These are phyloP conservation scores for Vicia sativa DNA, from an alignment of 306 rosid genomes.

Conservation along the genomic window DNA sequence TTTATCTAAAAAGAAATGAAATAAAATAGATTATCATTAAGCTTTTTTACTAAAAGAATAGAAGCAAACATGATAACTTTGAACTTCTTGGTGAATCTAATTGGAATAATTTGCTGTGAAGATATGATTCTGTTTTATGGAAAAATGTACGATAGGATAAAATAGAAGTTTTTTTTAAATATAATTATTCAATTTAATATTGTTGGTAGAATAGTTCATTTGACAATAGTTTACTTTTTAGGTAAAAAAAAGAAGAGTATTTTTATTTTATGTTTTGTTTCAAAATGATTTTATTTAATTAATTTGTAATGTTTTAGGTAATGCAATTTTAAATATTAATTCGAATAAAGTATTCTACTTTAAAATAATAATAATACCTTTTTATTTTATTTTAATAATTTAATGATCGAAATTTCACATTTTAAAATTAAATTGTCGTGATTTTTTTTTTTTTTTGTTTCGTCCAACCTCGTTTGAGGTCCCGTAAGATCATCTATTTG, in stretches of 20 bases:
- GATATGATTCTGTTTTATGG: not conserved
- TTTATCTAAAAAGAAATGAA: not conserved
- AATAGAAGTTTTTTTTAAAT: not conserved
- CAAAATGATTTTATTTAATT: too few relatives aligned
- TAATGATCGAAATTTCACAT: too few relatives aligned
- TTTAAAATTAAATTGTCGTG: too few relatives aligned
- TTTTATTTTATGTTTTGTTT: not conserved
- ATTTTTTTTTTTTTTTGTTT: too few relatives aligned
- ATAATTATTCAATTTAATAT: not conserved
- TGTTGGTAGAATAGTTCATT: not conserved
- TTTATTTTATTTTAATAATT: too few relatives aligned
- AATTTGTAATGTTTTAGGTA: too few relatives aligned
- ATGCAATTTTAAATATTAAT: too few relatives aligned
- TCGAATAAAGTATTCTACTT: too few relatives aligned
- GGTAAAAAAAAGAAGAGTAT: not conserved
- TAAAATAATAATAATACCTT: too few relatives aligned
- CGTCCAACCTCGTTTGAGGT: too few relatives aligned
- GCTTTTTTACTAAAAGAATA: not conserved
- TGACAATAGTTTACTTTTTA: not conserved
- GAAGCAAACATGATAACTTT: not conserved
- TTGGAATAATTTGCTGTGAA: not conserved
- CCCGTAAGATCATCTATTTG: too few relatives aligned
- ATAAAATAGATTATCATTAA: not conserved
- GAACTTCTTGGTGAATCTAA: not conserved
- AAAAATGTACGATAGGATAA: not conserved